Conservation (phyloP, 306 rosid genomes). For the Trichosanthes cucumerina region DNA sequence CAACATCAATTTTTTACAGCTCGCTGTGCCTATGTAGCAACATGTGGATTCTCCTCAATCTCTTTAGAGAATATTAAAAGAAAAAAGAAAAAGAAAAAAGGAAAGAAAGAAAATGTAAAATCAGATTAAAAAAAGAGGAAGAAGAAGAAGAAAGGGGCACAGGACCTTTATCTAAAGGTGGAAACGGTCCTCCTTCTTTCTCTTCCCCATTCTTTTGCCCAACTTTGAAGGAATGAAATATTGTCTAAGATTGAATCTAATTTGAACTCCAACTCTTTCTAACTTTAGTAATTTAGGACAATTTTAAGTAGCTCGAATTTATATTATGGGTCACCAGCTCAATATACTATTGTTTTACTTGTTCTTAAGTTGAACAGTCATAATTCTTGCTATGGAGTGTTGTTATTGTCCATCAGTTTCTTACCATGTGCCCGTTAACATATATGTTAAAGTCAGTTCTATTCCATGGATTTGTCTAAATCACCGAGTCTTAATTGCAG, state of each 20-base stretch:
- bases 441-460: not conserved
- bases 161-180: not conserved
- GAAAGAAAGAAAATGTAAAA: not conserved
- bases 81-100: not conserved
- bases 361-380: not conserved
- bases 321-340: not conserved
- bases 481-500: constrained; percentile 25
- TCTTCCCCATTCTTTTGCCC: not conserved
- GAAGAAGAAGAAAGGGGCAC: not conserved
- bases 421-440: not conserved
- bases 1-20: not conserved
- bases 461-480: not conserved
- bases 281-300: not conserved
- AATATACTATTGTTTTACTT: not conserved
- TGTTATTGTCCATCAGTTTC: not conserved
- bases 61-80: not conserved
- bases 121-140: not conserved
- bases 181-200: not conserved
- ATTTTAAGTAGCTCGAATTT: not conserved
- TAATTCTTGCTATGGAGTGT: not conserved
- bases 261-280: not conserved
- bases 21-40: not conserved
- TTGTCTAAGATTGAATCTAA: not conserved
- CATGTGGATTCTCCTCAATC: not conserved
- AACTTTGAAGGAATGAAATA: not conserved